Base-by-base conservation (phyloP, 805 yeast species). In the Ogataea henricii region DNA sequence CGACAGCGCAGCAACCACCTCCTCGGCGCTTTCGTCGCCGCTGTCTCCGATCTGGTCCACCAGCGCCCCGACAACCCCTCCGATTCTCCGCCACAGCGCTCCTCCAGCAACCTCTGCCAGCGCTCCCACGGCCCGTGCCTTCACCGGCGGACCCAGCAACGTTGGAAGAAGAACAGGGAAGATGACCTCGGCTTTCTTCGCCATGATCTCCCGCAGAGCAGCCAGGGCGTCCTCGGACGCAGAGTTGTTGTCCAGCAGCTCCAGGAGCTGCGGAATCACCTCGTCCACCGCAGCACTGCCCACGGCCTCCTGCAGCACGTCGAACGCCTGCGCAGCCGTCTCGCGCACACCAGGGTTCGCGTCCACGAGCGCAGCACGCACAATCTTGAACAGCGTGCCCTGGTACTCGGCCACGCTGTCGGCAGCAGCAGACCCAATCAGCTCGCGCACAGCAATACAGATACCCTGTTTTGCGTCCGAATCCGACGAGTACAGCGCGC, bases 391-490 rank as follows among this genome's bases (percentile, higher is more conserved):
- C 60, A 94, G 82, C 1, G 75, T 72, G 4, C 73, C 79, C 69
- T 89, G 89, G 69, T 81, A 85, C 53, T 79, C 81, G 22, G 62
- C 70, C 49, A 92, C 73, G 6, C 81, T 78, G 13, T 81, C 87
- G 3, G 71, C 65, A 8, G 81, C 72, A 3, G 95, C 79, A 0
- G 96, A 87, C 54, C 81, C 83, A 53, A 91, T 82, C 52, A 94
- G 81, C 65, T 91, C 98, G 37, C 83, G 79, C 41, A 90, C 73
- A 7, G 99, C 99, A 65, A 92, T 82, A 74, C 99, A 94, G 43
- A 94, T 89, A 74, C 99, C 99, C 72, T 91, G 96, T 64, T 87
- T 88, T 30, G 96, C 85, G 63, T 85, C 94, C n/a, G 87, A 72
- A 59, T 87, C 94, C n/a, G 75, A 71, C 13, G 72, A 61, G 45